A percentile compares a stretch with the other conserved stretches of the same genome.
phyloP scores from a whole-genome alignment of 345 rosid genomes.

The Eucalyptus erythrocorys region DNA sequence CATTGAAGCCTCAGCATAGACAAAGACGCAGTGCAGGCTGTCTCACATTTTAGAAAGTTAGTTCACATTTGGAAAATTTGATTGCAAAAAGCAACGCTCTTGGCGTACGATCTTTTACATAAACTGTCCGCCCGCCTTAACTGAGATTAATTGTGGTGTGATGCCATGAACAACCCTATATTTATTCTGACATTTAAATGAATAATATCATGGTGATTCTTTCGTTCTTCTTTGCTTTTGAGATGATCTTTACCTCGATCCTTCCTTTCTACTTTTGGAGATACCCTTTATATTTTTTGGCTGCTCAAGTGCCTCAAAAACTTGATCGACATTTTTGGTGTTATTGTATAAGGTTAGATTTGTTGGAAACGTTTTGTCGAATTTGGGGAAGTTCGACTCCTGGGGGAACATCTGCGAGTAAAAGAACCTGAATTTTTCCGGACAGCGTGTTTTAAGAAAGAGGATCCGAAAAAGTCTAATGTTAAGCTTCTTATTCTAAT shows the following conservation, averaged over 20 bases:
- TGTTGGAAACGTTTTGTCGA: not conserved
- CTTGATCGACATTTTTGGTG: not conserved
- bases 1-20: not conserved
- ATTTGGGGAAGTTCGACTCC: not conserved
- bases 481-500: not conserved
- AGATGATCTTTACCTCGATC: not conserved
- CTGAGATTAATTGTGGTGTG: not conserved
- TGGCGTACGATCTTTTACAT: not conserved
- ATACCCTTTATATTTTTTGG: not conserved
- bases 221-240: not conserved
- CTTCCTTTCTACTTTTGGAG: not conserved
- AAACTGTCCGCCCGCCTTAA: not conserved
- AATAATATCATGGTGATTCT: not conserved
- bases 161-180: not conserved
- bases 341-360: not conserved
- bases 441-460: not conserved
- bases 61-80: not conserved
- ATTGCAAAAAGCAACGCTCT: not conserved
- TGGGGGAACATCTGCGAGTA: not conserved
- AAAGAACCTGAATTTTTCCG: not conserved
- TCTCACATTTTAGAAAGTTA: not conserved
- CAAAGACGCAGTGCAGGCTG: not conserved
- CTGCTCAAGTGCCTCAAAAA: not conserved
- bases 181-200: not conserved
- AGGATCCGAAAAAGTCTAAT: not conserved